Evolutionary conservation across 192 early-diverging fungal genomes (phyloP).

Genomic region (Cladochytrium replicatum): DNA sequence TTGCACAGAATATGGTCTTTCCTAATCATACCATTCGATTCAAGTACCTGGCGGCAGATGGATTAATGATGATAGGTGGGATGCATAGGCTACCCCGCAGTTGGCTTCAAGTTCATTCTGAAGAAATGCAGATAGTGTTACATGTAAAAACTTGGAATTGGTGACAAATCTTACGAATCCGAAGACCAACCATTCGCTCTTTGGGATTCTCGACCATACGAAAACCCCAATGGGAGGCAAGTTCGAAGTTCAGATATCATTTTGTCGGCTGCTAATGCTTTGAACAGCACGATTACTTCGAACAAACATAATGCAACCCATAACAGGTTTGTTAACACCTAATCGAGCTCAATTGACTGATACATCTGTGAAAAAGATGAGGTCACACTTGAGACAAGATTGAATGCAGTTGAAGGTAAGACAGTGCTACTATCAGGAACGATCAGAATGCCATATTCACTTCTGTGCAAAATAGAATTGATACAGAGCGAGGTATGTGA

Average conservation of each 20-base stretch:
- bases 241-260: conserved; percentile 22
- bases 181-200: conserved; percentile 40
- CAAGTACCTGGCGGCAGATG: conserved; percentile 45
- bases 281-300: conserved; percentile 53
- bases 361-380: too few species aligned
- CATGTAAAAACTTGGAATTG: conserved; percentile 54
- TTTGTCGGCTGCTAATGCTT: conserved; percentile 22
- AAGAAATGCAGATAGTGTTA: conserved; percentile 36
- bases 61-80: conserved; percentile 32
- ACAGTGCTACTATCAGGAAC: too few species aligned
- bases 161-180: conserved; percentile 36
- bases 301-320: conserved; percentile 68
- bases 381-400: conserved; percentile 38
- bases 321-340: not conserved
- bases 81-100: not conserved
- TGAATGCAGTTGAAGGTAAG: conserved; percentile 51
- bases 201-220: conserved; percentile 51
- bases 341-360: not conserved
- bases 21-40: conserved; percentile 41
- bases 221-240: conserved; percentile 54
- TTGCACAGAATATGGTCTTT: conserved; percentile 36
- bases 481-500: conserved; percentile 8
- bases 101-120: not conserved
- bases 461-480: conserved; percentile 21
- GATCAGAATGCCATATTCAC: too few species aligned